Percentiles rank a stretch among this genome's conserved stretches.
These are phyloP conservation scores for Prunus padus DNA, from an alignment of 306 rosid species.

Conservation along the genomic window DNA sequence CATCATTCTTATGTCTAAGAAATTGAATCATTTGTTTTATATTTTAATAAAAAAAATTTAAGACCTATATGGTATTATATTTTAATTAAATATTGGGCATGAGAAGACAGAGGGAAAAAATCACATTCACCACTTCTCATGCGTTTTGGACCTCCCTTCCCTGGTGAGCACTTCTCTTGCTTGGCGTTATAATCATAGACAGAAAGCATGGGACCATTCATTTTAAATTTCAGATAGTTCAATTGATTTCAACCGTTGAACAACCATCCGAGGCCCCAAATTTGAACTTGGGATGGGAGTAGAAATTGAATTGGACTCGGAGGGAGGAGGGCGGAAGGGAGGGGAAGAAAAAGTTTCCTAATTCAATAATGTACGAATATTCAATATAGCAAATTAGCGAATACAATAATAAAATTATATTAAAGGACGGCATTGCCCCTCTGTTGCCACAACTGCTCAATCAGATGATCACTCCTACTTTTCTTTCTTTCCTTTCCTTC, in stretches of 20 bases:
- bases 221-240: constrained; percentile 32
- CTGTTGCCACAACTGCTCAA: background rate
- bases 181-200: background rate
- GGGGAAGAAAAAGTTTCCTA: background rate
- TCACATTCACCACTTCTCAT: background rate
- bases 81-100: too few species aligned
- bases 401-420: background rate
- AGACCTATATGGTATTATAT: too few species aligned
- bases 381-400: background rate
- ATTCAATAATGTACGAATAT: background rate
- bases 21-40: background rate
- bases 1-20: constrained; percentile 4
- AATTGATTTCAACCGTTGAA: constrained; percentile 41
- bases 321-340: background rate
- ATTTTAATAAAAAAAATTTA: too few species aligned
- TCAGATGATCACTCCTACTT: too few species aligned
- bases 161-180: constrained; percentile 16
- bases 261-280: constrained; percentile 30
- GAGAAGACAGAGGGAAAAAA: background rate
- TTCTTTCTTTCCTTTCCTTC: too few species aligned
- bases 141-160: constrained; percentile 3
- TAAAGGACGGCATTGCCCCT: background rate
- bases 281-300: constrained; percentile 27
- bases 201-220: constrained; percentile 26
- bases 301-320: constrained; percentile 30